Evolutionary conservation across 805 yeast genomes (phyloP), one percentile per base, ranked within the genome.

Genomic region (Barnettozyma vustinii): DNA sequence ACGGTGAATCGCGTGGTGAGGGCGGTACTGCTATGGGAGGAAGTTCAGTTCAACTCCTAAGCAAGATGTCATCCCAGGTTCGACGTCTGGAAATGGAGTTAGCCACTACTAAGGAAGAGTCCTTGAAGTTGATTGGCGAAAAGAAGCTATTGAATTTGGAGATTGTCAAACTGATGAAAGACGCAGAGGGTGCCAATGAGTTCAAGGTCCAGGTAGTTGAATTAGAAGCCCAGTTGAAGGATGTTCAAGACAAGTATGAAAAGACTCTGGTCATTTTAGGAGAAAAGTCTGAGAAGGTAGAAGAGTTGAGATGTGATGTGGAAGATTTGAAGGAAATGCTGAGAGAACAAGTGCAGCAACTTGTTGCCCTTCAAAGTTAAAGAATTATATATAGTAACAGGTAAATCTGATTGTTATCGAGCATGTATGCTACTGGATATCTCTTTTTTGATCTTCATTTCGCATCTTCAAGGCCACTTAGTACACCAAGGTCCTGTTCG

Each of bases 241-340:
- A 68, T 46, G 58, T 65, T 8, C 52, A 56, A 18, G 27, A 20
- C 5, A 59, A 77, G 6, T 80, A 80, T 52, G 73, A 75, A 48
- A 78, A 84, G 6, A 76, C 87, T 44, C 67, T 90, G 42, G 86
- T 81, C 56, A 62, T 87, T 49, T 72, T 92, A 15, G 96, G 96
- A 6, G 97, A 91, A 61, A 90, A 90, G 62, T 76, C 88, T 6
- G 99, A 95, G 63, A 75, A 73, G 53, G 92, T 87, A 5, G 86
- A 82, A 48, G 99, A 94, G 65, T 73, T 94, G 42, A 77, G 75
- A 55, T 96, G 95, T 8, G 99, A 94, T 61, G 92, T 94, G 16
- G 76, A 73, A 5, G 99, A 94, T 66, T 73, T 92, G 66, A 94
- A 94, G 66, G 95, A 87, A 42, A 72, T 94, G 71, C 77, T 89